Percentiles rank a stretch among this genome's conserved stretches.
Evolutionary conservation across 495 filamentous ascomycete genomes (phyloP).

Genomic region (Cladorrhinum samala): DNA sequence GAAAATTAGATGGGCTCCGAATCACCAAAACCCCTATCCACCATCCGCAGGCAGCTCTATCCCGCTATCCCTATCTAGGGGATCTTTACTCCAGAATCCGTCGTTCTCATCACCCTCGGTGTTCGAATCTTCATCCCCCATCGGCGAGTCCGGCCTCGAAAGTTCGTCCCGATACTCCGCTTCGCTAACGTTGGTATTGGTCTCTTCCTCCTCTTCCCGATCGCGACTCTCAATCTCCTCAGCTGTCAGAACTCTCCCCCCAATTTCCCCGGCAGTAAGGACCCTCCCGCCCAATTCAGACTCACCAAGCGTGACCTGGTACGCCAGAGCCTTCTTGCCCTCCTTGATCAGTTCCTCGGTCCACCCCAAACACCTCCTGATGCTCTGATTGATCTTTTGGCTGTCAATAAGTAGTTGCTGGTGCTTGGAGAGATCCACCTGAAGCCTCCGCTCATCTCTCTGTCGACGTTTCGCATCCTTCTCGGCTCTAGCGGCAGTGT

Average conservation of each 20-base stretch:
- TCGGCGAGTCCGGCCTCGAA: constrained; percentile 6
- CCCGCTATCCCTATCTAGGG: constrained; percentile 50
- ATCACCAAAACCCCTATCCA: constrained; percentile 22
- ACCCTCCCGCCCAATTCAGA: constrained; percentile 79
- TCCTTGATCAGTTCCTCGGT: constrained; percentile 87
- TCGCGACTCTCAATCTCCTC: constrained; percentile 31
- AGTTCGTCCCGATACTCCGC: constrained; percentile 11
- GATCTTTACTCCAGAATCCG: constrained; percentile 27
- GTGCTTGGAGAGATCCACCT: constrained; percentile 80
- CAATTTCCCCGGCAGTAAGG: constrained; percentile 45
- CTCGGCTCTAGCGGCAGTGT: constrained; percentile 38
- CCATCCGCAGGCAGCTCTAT: constrained; percentile 40
- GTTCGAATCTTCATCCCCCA: not conserved
- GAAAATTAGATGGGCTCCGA: not conserved
- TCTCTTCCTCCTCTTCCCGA: constrained; percentile 53
- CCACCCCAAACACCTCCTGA: constrained; percentile 79
- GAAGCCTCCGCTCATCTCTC: constrained; percentile 70
- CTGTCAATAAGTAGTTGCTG: constrained; percentile 80
- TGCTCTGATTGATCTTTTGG: constrained; percentile 87
- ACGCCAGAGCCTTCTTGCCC: constrained; percentile 78
- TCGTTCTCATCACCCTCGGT: not conserved
- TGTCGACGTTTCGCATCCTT: constrained; percentile 41
- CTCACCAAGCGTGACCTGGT: constrained; percentile 67
- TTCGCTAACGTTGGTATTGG: constrained; percentile 30
- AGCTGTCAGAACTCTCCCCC: constrained; percentile 42